Conservation (phyloP, 1,139 yeast genomes). For the Chernovozyma aurita region DNA sequence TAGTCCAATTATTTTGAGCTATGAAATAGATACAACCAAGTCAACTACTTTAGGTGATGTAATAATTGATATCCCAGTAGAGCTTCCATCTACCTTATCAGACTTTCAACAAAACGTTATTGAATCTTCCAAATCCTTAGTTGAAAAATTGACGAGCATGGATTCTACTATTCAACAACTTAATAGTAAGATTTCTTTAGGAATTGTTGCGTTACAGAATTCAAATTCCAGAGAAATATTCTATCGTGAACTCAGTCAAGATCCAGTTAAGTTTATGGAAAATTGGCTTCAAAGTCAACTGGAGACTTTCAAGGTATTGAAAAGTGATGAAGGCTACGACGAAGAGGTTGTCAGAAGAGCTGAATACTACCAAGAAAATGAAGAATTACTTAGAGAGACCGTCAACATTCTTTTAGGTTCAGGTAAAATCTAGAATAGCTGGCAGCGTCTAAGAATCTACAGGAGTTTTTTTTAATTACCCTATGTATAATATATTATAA, state of each 20-base stretch:
- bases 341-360: constrained; percentile 87
- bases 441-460: no score
- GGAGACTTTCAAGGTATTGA: constrained; percentile 67
- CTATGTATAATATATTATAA: constrained; percentile 1
- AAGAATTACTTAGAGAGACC: constrained; percentile 62
- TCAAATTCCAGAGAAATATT: constrained; percentile 50
- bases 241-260: constrained; percentile 64
- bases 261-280: constrained; percentile 73
- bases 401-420: constrained; percentile 62
- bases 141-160: constrained; percentile 33
- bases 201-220: constrained; percentile 62
- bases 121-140: constrained; percentile 35
- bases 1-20: constrained; percentile 73
- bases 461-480: background rate
- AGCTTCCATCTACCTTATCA: constrained; percentile 45
- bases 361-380: constrained; percentile 73
- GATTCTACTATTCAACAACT: constrained; percentile 53
- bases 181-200: constrained; percentile 57
- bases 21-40: constrained; percentile 68
- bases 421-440: constrained; percentile 8
- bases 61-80: constrained; percentile 70
- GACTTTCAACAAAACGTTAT: constrained; percentile 35
- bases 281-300: constrained; percentile 73
- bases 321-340: constrained; percentile 85
- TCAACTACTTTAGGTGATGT: constrained; percentile 79